Evolutionary conservation across 176 grass and related monocot genomes (phyloP), one percentile per base, ranked within the genome.

Genomic region (Oryza rufipogon): DNA sequence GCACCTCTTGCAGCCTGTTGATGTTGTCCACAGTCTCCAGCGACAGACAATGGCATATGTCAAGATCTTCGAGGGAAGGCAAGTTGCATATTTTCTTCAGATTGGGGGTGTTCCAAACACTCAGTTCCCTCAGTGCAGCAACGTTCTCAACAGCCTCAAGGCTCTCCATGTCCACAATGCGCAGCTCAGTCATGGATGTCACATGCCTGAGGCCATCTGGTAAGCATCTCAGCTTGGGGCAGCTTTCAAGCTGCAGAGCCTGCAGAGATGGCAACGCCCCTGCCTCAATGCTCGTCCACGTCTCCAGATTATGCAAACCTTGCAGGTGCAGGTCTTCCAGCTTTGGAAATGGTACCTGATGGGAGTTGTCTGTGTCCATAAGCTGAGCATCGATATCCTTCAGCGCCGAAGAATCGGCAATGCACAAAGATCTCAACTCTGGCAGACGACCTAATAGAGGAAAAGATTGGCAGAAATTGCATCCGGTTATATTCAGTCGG

Each of bases 231-330:
- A 97, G 69, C 74, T 90, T 45, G 26, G 88, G 83, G 32, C 94
- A 97, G 63, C 86, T 94, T 77, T 92, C 88, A 25, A 97, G 74
- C 82, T 97, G 92, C 76, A 97, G 69, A 46, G 48, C 80, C 87
- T 86, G 86, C 66, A 97, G 70, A 82, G 63, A 88, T 52, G 91
- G 91, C 46, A 97, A 72, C 4, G 66, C 45, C 28, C 77, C 80
- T 66, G 67, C 81, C 52, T 92, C 77, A 2, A 92, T 81, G 19
- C 85, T 80, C 13, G 78, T 78, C 94, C 94, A 97, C 58, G 20
- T 73, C 45, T 90, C 13, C 4, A 94, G 91, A 39, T 94, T 87
- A 44, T 46, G 42, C 74, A 97, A 52, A 13, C 87, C 82, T 90
- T 83, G 83, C 34, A 97, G 44, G 72, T 90, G 84, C 73, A 97